Base-by-base conservation (phyloP, 73 alveolate species). In the Paraurostyla sp. region DNA sequence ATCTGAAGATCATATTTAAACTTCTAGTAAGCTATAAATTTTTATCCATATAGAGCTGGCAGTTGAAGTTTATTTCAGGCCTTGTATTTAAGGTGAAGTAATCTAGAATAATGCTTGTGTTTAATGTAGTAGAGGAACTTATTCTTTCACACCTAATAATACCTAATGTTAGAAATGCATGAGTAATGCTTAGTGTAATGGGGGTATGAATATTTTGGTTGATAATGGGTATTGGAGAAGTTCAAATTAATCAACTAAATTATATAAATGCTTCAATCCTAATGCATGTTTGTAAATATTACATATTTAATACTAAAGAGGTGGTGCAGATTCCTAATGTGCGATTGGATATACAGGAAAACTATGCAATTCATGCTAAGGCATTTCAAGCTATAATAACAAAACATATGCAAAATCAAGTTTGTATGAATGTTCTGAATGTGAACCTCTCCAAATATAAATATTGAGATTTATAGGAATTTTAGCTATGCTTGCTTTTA, bases 281-380 rank as follows among this genome's bases (percentile, higher is more conserved):
- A 15, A 46, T 15, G 58, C 58, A 46, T 20, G 13, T 15, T 46
- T 20, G 58, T 46, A 15, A 15, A 15, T 46, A 46, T 15, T 13
- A 15, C 22, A 13, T 20, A 13, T 20, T 20, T 46, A 20, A 46
- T 13, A 13, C 22, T 20, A 46, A 20, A 43, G 65, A 22, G 83
- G 83, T 9, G 83, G 83, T 35, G 38, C 38, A 36, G 6, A 69
- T 4, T 41, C 65, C 2, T 38, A 69, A 40, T 69, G 83, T 25
- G 62, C 33, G 3, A 20, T 9, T n/a, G 83, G 83, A 11, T 69
- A 69, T 25, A 4, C n/a, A 38, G 83, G 83, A 69, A 41, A 7
- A 36, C 62, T 69, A 4, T 69, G 83, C 41, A 9, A 16, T 16
- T 18, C 11, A 7, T 69, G 83, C n/a, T n/a, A n/a, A n/a, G n/a